Evolutionary conservation across 2,329 filamentous ascomycete species (phyloP), one percentile per base, ranked within the genome.

Genomic region (Fusarium liriodendri): DNA sequence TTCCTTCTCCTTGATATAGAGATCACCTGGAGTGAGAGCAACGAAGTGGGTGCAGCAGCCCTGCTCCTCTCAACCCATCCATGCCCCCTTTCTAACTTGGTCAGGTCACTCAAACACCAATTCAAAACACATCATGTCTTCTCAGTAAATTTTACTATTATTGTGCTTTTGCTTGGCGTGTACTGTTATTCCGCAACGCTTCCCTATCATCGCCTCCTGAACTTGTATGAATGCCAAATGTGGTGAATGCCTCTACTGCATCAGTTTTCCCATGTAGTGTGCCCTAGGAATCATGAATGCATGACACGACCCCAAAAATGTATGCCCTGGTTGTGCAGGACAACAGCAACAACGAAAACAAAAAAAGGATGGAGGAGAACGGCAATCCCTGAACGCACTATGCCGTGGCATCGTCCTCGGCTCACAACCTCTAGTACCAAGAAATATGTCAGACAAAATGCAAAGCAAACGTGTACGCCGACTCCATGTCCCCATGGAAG

Each of bases 401-500:
- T 50, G 22, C 22, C 25, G 45, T 27, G 11, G 22, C 16, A n/a
- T 35, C 65, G 33, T 29, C 29, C 47, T n/a, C 33, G 35, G 18
- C 47, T 27, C 47, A n/a, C 29, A 20, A 22, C 18, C 50, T 33
- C 18, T 29, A 32, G 18, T 20, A 54, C 42, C 13, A 33, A 55
- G 6, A 33, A 35, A 54, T 7, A 54, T 11, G 29, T 22, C 32
- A 33, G 9, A 22, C 29, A 22, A 32, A 35, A 40, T 38, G 38
- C 42, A 60, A 27, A 45, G 60, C 42, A 60, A 27, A 45, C 57
- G 9, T n/a, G 4, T 54, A 62, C 66, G 14, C 52, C 45, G 63
- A 37, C 71, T 22, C 72, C 69, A 29, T n/a, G 42, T 25, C 42
- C 42, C 22, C 22, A 38, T 42, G 55, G 62, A 67, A 67, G 65